Conservation (phyloP, 768 basidiomycete genomes). For the Podaxis sp. region DNA sequence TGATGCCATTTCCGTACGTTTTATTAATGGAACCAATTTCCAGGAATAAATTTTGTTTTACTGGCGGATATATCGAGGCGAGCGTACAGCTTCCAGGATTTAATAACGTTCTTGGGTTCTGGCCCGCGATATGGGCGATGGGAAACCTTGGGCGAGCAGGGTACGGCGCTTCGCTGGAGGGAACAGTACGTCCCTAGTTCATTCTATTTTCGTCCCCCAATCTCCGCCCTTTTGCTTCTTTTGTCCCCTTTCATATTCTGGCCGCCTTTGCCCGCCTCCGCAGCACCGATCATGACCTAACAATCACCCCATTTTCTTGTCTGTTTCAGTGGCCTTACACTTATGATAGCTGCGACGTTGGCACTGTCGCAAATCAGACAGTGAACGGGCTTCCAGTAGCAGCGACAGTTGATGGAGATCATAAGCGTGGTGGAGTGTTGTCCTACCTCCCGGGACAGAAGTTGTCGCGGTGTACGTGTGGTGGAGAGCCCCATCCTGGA, state of each 20-base stretch:
- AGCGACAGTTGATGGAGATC: conserved; percentile 61
- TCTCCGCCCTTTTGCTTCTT: not conserved
- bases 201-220: not conserved
- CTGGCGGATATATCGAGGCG: conserved; percentile 73
- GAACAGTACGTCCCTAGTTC: conserved; percentile 49
- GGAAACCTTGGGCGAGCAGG: conserved; percentile 74
- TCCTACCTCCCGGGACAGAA: conserved; percentile 82
- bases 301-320: not conserved
- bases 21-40: conserved; percentile 31
- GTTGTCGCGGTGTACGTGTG: conserved; percentile 84
- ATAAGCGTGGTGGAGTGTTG: conserved; percentile 40
- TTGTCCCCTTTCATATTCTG: not conserved
- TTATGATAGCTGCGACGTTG: conserved; percentile 82
- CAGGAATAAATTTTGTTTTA: conserved; percentile 91
- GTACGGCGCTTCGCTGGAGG: conserved; percentile 82
- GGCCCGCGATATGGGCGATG: conserved; percentile 85
- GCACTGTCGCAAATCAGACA: conserved; percentile 82
- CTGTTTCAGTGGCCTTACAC: conserved; percentile 72
- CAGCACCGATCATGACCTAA: not conserved
- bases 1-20: conserved; percentile 1
- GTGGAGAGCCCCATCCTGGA: conserved; percentile 81
- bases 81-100: conserved; percentile 65
- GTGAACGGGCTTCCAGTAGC: conserved; percentile 65
- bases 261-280: not conserved
- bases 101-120: conserved; percentile 63